These are phyloP conservation scores for Dactylellina cionopaga DNA, from an alignment of 2,329 filamentous ascomycete species.

Conservation along the genomic window DNA sequence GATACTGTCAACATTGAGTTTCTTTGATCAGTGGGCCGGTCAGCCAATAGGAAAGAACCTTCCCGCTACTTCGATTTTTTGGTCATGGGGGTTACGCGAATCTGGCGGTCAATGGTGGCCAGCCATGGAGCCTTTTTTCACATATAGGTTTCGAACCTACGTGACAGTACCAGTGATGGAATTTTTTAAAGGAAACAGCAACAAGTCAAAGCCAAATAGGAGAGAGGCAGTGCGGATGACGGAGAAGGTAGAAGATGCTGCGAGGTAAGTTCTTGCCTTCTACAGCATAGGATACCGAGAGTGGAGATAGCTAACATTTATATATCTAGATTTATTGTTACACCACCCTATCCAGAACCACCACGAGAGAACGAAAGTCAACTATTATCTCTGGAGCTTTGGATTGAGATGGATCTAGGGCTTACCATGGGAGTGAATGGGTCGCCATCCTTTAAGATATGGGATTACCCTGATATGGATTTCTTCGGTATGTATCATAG, in stretches of 20 bases:
- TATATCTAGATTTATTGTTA: conserved; percentile 18
- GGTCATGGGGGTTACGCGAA: conserved; percentile 15
- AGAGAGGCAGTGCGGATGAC: conserved; percentile 19
- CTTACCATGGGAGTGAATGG: neutral
- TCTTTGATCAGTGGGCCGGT: neutral
- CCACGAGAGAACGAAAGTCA: neutral
- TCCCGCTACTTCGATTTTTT: conserved; percentile 25
- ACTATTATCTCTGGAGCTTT: conserved; percentile 22
- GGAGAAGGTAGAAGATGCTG: conserved; percentile 1
- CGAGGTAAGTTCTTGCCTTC: conserved; percentile 1
- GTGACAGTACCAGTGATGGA: conserved; percentile 17
- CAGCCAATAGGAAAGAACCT: neutral
- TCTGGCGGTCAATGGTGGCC: conserved; percentile 4
- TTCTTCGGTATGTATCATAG: conserved; percentile 24
- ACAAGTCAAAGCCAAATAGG: conserved; percentile 7
- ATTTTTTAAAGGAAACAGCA: neutral
- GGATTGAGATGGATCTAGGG: conserved; percentile 31
- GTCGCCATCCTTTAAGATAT: neutral
- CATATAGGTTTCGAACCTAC: neutral
- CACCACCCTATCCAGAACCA: conserved; percentile 11
- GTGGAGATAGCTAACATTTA: neutral
- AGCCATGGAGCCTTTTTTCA: conserved; percentile 28
- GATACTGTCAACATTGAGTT: neutral
- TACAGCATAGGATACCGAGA: neutral
- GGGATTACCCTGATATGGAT: conserved; percentile 33